phyloP scores from a whole-genome alignment of 2,329 filamentous ascomycete genomes.

The Aurifilum marmelostoma region DNA sequence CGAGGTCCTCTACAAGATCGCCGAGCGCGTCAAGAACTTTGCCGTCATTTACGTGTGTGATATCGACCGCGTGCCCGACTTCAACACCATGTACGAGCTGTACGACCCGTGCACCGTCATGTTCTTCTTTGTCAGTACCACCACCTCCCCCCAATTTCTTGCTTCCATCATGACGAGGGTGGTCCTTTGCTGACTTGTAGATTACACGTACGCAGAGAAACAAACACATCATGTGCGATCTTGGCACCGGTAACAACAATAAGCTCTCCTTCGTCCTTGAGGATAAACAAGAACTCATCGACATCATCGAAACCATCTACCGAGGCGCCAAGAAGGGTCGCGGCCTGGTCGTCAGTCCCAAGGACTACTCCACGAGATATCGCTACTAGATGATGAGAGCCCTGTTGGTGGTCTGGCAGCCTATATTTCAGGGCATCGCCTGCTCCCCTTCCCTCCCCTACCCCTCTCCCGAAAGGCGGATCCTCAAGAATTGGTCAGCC shows the following conservation, averaged over 20 bases:
- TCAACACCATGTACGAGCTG: constrained; percentile 88
- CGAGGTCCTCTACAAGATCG: constrained; percentile 92
- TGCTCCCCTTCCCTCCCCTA: neutral
- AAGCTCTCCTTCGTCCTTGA: constrained; percentile 96
- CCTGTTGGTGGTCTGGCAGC: neutral
- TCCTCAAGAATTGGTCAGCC: neutral
- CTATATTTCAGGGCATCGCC: neutral
- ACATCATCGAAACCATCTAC: constrained; percentile 98
- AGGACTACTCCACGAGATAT: constrained; percentile 74
- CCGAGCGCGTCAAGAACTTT: constrained; percentile 92
- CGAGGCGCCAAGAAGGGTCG: constrained; percentile 97
- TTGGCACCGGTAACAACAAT: constrained; percentile 98
- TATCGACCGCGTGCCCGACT: constrained; percentile 86
- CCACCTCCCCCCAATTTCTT: neutral
- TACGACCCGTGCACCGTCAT: constrained; percentile 87
- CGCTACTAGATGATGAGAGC: constrained; percentile 53
- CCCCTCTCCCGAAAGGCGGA: no score
- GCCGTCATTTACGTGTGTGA: constrained; percentile 93
- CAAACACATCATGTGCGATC: constrained; percentile 99
- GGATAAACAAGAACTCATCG: constrained; percentile 97
- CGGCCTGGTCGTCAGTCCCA: constrained; percentile 94
- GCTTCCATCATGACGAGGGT: constrained; percentile 1
- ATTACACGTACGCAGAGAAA: constrained; percentile 67
- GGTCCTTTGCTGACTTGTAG: constrained; percentile 6
- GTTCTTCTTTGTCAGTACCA: constrained; percentile 66